Base-by-base conservation (phyloP, 2,329 filamentous ascomycete genomes). In the Colletotrichum euphorbiae region DNA sequence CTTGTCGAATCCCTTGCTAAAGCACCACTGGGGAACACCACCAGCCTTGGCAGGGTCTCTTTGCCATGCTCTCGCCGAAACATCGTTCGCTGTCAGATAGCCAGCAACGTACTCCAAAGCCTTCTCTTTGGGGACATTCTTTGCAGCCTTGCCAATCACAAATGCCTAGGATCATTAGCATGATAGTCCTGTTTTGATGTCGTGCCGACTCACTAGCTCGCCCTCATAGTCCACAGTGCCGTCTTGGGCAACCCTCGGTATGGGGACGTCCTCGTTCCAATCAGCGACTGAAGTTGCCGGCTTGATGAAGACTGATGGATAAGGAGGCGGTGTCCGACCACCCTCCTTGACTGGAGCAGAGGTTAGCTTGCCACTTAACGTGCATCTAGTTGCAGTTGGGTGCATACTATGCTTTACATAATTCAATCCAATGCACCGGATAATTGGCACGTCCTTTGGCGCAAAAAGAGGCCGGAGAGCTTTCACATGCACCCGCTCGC, bases 1-100 rank as follows among this genome's bases (percentile, higher is more conserved):
- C 4, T 83, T 85, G 74, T 88, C 85, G 6, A 82, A 80, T 0
- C 81, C 84, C 74, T 88, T 88, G 58, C 85, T 85, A 65, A 88
- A 83, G 70, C 83, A 87, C 76, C 85, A 88, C 65, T 89, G 86
- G 0, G 77, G 77, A 4, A 78, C 76, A 2, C 74, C 73, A 6
- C 78, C 78, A 2, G 77, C 79, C 40, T 77, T 77, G 7, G 73
- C 75, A 3, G 87, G 85, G 55, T 89, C 85, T 28, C 84, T 75
- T 73, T 89, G 86, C 70, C 81, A 79, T 48, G 84, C 83, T 11
- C 86, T 76, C 0, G 85, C 84, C 0, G 85, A 86, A n/a, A 88
- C 77, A 56, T 88, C 86, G 71, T 89, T 88, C 48, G 84, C 80
- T 42, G 71, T 72, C 7, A 75, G 64, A 54, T 78, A 80, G 0